Evolutionary conservation across 805 yeast genomes (phyloP), one percentile per base, ranked within the genome.

Genomic region (Kodamaea fukazawae): DNA sequence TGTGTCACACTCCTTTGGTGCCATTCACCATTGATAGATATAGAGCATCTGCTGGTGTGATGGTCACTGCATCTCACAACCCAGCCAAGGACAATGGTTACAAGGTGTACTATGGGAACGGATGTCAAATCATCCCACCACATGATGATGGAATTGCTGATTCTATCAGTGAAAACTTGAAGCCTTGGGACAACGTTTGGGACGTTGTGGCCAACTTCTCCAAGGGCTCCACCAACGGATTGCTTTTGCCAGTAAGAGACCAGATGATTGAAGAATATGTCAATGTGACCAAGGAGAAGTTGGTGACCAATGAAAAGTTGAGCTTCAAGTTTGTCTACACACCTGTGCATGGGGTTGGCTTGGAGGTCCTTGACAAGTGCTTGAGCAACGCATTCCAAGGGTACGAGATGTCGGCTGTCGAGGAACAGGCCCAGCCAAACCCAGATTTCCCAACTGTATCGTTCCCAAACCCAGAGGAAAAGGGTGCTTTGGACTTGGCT

Each of bases 391-490:
- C 64, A 8, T 54, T 76, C 14, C 73, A 66, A 1, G 55, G 65
- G 2, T 54, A 52, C 23, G 56, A 57, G 31, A 62, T 55, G 45
- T 48, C 59, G 2, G 55, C 64, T n/a, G 95, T 86, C 1, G 47
- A 58, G 1, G 78, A 78, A 47, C 99, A 91, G 58, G 69, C 71
- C 3, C 14, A 46, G 0, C 96, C 98, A 0, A 90, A 93, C 59
- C 95, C 98, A 0, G 77, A 71, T 20, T 91, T 91, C 55, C 77
- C 89, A 2, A 86, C 97, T 0, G 97, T 91, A 7, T 63, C 60
- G 32, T 91, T 91, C 53, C 99, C 99, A 4, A 91, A 91, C 54
- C 99, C 99, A 0, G 99, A 91, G 60, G 99, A 91, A 54, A 78
- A 80, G 46, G 96, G 96, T 2, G 98, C 98, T 0, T 67, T 93